phyloP scores from a whole-genome alignment of 148 eudicot genomes.

The Agrostemma githago region DNA sequence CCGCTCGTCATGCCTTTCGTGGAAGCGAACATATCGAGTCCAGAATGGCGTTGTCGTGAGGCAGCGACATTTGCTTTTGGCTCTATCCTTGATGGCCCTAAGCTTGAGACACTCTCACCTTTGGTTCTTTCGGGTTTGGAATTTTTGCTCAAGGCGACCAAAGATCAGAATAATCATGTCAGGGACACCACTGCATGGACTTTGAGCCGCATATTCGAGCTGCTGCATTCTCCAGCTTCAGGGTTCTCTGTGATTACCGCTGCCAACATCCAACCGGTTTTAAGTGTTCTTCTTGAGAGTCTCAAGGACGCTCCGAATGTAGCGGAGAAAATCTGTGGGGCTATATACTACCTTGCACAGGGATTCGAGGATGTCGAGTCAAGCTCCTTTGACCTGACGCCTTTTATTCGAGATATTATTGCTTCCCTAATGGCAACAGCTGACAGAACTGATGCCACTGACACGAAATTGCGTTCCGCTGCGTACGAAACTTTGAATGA shows the following conservation, averaged over 20 bases:
- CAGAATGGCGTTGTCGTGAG: constrained; percentile 65
- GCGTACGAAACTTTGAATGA: constrained; percentile 69
- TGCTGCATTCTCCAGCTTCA: constrained; percentile 47
- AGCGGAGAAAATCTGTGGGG: constrained; percentile 64
- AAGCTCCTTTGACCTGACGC: constrained; percentile 43
- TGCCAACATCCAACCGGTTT: constrained; percentile 41
- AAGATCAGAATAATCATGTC: constrained; percentile 60
- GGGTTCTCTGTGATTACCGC: constrained; percentile 46
- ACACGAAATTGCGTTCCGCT: constrained; percentile 52
- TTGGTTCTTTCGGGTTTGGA: constrained; percentile 50
- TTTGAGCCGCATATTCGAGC: constrained; percentile 64
- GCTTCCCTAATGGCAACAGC: constrained; percentile 45
- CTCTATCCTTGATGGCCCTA: constrained; percentile 68
- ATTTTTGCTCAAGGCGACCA: constrained; percentile 62
- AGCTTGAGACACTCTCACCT: constrained; percentile 48
- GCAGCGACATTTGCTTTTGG: constrained; percentile 80
- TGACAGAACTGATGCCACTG: constrained; percentile 48
- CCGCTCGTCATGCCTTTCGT: constrained; percentile 71
- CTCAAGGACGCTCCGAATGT: constrained; percentile 52
- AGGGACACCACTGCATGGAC: constrained; percentile 86
- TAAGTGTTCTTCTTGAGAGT: constrained; percentile 48
- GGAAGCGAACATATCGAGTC: constrained; percentile 44
- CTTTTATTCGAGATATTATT: constrained; percentile 48
- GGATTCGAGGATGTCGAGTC: constrained; percentile 54
- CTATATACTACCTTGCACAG: constrained; percentile 62